Base-by-base conservation (phyloP, 495 filamentous ascomycete genomes). In the Tetracladium setigerum region DNA sequence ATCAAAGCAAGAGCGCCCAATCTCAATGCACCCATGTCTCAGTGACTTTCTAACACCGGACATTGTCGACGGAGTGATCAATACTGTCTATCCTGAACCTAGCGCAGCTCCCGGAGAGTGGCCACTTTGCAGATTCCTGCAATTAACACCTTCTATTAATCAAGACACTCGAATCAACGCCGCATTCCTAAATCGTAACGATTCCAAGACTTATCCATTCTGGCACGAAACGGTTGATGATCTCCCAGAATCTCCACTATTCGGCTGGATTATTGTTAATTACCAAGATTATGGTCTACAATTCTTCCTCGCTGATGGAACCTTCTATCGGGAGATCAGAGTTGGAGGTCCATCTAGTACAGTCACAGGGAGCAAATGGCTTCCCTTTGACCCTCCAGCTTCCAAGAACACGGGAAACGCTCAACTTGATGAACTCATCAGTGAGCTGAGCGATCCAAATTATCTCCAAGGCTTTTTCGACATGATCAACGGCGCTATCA, bases 191-290 rank as follows among this genome's bases (percentile, higher is more conserved):
- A 54, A 32, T 9, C 43, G 38, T 5, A 35, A 55, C 14, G 30
- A 41, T 1, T 22, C 14, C 32, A n/a, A 7, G 4, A 16, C 3
- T 18, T 39, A 36, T 17, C 17, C 44, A 9, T 30, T 38, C 42
- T 68, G 62, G 66, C 45, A 49, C 8, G 44, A 52, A 1, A 30
- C 50, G 5, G 33, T 44, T 0, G 69, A 76, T 17, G 22, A 27
- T 27, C 22, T 70, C 60, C 60, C 74, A 78, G 38, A 66, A 65
- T 34, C 76, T 45, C 5, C 73, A 15, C 61, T 78, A 45, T 78
- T 67, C 66, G 76, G 77, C 1, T 79, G 76, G 75, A 30, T 78
- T 0, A 56, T 79, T 0, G 47, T 67, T 47, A 79, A 80, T 61
- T 77, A 68, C 50, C 62, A 53, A 38, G 63, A 79, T 50, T 41